Base-by-base conservation (phyloP, 1,284 basidiomycete species). In the Pseudozyma flocculosa region DNA sequence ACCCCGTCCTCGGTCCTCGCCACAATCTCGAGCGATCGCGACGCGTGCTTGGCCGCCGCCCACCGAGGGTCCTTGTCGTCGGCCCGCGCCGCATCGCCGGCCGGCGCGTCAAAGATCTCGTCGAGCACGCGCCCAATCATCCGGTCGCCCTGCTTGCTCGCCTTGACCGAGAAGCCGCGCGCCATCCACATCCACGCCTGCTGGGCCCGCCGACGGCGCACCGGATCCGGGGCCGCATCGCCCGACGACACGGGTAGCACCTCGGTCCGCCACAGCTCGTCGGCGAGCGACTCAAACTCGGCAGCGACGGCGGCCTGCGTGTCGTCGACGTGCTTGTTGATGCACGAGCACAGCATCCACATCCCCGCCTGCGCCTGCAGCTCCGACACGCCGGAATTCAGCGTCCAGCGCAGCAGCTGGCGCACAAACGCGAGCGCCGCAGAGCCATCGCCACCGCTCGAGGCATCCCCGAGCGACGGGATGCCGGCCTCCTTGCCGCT, bases 291-390 rank as follows among this genome's bases (percentile, higher is more conserved):
- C 18, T 57, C 42, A 38, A 69, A 61, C 15, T 47, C 30, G 1
- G 22, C 23, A 1, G n/a, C 17, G 22, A 29, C 15, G 32, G 22
- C 34, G 7, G 48, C 43, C 14, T 43, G 42, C 23, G 60, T 50
- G 32, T 68, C 61, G n/a, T 50, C 48, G 13, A 67, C 48, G 40
- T 57, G 61, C 58, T 76, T 76, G 55, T 76, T 76, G 44, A 65
- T 47, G n/a, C 52, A 30, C 4, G 50, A 14, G 30, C 32, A 45
- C 18, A 50, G 26, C 15, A 38, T 43, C 62, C 57, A 61, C 42
- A 43, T 54, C 1, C 46, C 54, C 26, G 42, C 47, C 32, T 58
- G 57, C 48, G 57, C 48, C 23, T 61, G 58, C 4, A 65, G 54
- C 1, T 58, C 54, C 13, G 23, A 37, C 2, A 23, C n/a, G 26